phyloP scores from a whole-genome alignment of 2,329 filamentous ascomycete species.

The Curvularia sp. region DNA sequence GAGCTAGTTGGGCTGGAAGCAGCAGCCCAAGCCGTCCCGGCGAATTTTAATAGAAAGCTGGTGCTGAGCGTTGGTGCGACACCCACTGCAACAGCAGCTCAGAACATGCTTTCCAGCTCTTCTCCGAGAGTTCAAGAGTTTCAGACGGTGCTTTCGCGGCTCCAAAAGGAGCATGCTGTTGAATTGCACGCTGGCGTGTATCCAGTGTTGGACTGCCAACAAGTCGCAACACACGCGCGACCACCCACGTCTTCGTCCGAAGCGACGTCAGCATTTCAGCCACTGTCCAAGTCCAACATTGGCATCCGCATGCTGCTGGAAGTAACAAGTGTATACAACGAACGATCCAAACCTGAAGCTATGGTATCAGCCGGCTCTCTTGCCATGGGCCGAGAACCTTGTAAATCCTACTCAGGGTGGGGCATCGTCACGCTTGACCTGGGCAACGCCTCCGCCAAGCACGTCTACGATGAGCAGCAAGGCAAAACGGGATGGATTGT shows the following conservation, averaged over 20 bases:
- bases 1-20: conserved; percentile 65
- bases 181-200: conserved; percentile 82
- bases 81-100: conserved; percentile 72
- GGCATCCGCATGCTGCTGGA: conserved; percentile 75
- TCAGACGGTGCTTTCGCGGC: conserved; percentile 49
- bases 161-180: conserved; percentile 52
- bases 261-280: conserved; percentile 24
- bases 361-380: conserved; percentile 73
- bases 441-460: conserved; percentile 27
- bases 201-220: conserved; percentile 77
- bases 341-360: conserved; percentile 62
- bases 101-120: conserved; percentile 60
- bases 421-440: conserved; percentile 70
- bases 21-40: conserved; percentile 54
- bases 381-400: conserved; percentile 75
- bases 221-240: conserved; percentile 73
- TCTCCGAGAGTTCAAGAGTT: conserved; percentile 52
- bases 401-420: conserved; percentile 74
- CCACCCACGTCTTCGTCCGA: conserved; percentile 38
- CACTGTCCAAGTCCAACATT: conserved; percentile 63
- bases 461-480: conserved; percentile 37
- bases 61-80: conserved; percentile 77
- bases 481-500: conserved; percentile 67
- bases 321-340: conserved; percentile 70
- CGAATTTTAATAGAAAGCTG: conserved; percentile 43